phyloP scores from a whole-genome alignment of 192 early-diverging fungal species.

The Coemansia sp. region DNA sequence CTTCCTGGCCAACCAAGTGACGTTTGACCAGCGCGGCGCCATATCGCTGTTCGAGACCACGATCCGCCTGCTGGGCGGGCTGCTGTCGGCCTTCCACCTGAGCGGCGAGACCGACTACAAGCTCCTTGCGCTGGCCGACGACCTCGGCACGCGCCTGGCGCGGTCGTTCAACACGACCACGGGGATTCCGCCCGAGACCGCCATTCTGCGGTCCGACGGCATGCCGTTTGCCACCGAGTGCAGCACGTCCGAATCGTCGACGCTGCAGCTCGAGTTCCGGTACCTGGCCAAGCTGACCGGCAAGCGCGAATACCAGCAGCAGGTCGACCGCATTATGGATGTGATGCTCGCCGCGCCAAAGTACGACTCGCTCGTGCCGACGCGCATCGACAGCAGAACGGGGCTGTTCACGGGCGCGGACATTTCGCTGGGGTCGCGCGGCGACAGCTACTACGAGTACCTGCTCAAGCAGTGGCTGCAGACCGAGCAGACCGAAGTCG shows the following conservation, averaged over 20 bases:
- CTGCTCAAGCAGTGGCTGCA: slow-evolving; percentile 89
- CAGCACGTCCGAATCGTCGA: slow-evolving; percentile 69
- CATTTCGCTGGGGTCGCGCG: slow-evolving; percentile 45
- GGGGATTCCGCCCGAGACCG: slow-evolving; percentile 44
- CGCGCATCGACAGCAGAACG: slow-evolving; percentile 50
- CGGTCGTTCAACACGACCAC: slow-evolving; percentile 55
- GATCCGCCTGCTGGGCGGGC: slow-evolving; percentile 80
- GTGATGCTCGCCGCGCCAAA: slow-evolving; percentile 23
- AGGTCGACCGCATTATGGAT: slow-evolving; percentile 60
- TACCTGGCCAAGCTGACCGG: slow-evolving; percentile 78
- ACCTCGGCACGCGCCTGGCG: slow-evolving; percentile 71
- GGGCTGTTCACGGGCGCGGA: slow-evolving; percentile 14
- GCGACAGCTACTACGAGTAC: slow-evolving; percentile 97
- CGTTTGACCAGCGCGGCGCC: slow-evolving; percentile 60
- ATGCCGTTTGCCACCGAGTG: slow-evolving; percentile 15
- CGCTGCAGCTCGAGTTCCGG: slow-evolving; percentile 86
- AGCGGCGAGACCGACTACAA: slow-evolving; percentile 52
- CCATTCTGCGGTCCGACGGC: slow-evolving; percentile 18
- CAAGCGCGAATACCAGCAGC: slow-evolving; percentile 68
- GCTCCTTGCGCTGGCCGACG: slow-evolving; percentile 69
- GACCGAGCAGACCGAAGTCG: slow-evolving; percentile 63
- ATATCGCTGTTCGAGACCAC: slow-evolving; percentile 85
- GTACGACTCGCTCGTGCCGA: slow-evolving; percentile 68
- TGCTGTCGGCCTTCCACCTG: slow-evolving; percentile 74
- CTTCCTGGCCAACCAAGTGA: slow-evolving; percentile 63